These are phyloP conservation scores for Epicoccum sorghinum DNA, from an alignment of 2,329 filamentous ascomycete genomes.

Conservation along the genomic window DNA sequence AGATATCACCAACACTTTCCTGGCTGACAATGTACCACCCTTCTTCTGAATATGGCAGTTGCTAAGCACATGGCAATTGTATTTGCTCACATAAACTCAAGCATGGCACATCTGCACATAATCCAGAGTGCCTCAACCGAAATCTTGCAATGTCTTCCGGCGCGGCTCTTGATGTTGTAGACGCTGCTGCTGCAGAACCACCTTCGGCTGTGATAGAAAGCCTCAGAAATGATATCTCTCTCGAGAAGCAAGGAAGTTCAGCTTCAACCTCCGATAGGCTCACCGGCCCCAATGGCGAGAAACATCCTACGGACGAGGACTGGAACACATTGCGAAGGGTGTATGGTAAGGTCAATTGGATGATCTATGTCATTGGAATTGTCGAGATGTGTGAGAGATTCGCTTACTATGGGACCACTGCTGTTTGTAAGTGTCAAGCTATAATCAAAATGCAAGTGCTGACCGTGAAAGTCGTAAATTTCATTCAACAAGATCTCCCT, in stretches of 20 bases:
- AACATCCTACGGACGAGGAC: slow-evolving; percentile 38
- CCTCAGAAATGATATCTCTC: slow-evolving; percentile 3
- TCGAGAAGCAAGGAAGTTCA: slow-evolving; percentile 19
- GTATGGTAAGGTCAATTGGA: slow-evolving; percentile 38
- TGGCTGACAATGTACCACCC: slow-evolving; percentile 1
- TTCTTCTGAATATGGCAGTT: slow-evolving; percentile 28
- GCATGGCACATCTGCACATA: neutral
- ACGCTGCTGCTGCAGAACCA: slow-evolving; percentile 21
- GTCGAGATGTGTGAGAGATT: slow-evolving; percentile 41
- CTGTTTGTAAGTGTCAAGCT: slow-evolving; percentile 25
- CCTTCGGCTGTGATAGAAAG: slow-evolving; percentile 12
- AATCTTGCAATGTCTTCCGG: slow-evolving; percentile 23
- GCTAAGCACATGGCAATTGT: neutral
- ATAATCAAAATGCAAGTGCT: neutral
- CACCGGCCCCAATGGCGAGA: slow-evolving; percentile 31
- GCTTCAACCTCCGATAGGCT: slow-evolving; percentile 15
- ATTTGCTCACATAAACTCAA: slow-evolving; percentile 4
- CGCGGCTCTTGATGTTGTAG: slow-evolving; percentile 24
- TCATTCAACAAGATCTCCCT: slow-evolving; percentile 54
- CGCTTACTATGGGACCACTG: slow-evolving; percentile 41
- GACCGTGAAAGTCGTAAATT: slow-evolving; percentile 33
- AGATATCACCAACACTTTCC: slow-evolving; percentile 9
- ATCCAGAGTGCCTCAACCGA: neutral
- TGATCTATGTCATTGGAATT: slow-evolving; percentile 39
- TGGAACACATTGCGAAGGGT: slow-evolving; percentile 38